Percentiles rank a stretch among this genome's conserved stretches.
Evolutionary conservation across 2,329 filamentous ascomycete genomes (phyloP).

Genomic region (Xenoacremonium recifei): DNA sequence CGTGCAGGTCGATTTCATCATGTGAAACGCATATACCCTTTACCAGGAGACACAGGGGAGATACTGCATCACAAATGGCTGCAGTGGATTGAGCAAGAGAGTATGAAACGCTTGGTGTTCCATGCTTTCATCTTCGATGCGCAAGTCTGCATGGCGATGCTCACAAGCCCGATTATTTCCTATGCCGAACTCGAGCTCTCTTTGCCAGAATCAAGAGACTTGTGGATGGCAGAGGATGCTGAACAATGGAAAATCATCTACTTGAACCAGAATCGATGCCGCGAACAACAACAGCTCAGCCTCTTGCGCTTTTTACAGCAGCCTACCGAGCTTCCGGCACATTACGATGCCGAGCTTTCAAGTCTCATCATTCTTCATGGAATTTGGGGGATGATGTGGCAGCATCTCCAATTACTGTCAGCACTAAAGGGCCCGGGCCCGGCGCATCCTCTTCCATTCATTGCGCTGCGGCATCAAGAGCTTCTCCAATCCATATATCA

Average conservation of each 20-base stretch:
- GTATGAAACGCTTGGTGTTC: slow-evolving; percentile 9
- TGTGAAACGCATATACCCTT: background rate
- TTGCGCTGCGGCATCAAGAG: slow-evolving; percentile 15
- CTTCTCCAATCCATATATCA: slow-evolving; percentile 5
- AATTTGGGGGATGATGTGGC: slow-evolving; percentile 16
- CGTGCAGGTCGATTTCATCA: slow-evolving; percentile 7
- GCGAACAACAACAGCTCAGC: slow-evolving; percentile 1
- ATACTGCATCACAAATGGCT: slow-evolving; percentile 12
- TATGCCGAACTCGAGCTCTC: slow-evolving; percentile 10
- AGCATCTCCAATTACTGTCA: slow-evolving; percentile 7
- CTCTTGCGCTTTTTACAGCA: slow-evolving; percentile 9
- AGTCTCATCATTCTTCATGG: slow-evolving; percentile 7
- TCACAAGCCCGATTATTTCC: slow-evolving; percentile 10
- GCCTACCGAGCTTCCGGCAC: slow-evolving; percentile 8
- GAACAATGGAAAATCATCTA: slow-evolving; percentile 13
- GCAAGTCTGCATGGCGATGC: slow-evolving; percentile 11
- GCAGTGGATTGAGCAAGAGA: slow-evolving; percentile 12
- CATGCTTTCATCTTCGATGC: slow-evolving; percentile 12
- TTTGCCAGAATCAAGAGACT: slow-evolving; percentile 10
- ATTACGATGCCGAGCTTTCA: slow-evolving; percentile 8
- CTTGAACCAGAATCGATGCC: slow-evolving; percentile 4
- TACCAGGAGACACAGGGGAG: slow-evolving; percentile 7
- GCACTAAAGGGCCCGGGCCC: slow-evolving; percentile 8
- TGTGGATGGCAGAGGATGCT: slow-evolving; percentile 13
- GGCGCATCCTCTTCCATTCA: slow-evolving; percentile 5